Base-by-base conservation (phyloP, 176 grass and related monocot species). In the Secale cereale region DNA sequence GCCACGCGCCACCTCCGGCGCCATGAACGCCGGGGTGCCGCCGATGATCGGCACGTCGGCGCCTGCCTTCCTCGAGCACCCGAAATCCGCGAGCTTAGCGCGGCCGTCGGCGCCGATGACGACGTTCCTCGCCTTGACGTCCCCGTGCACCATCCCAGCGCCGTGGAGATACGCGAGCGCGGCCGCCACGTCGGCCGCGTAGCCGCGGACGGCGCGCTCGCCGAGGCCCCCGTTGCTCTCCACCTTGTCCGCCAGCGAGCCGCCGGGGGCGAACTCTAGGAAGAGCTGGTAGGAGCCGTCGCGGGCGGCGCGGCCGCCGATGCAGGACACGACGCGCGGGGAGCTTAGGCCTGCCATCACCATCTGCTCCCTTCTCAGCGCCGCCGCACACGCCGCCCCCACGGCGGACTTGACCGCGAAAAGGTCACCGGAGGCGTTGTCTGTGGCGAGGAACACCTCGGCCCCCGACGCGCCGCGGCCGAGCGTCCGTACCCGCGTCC, bases 1-100 rank as follows among this genome's bases (percentile, higher is more conserved):
- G 10, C 83, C 89, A 26, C 96, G 86, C 10, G 91, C 93, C 16
- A 94, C 91, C 73, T 98, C 96, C 0, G 96, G 96, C 25, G 93
- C 96, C 96, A 98, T 95, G 88, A 95, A 98, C 77, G 91, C 83
- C 11, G 91, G 93, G 31, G 93, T 98, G 22, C 93, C 91, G 8
- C 91, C 87, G 71, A 73, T 73, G n/a, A 91, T 56, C 14, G 46
- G 70, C 3, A 17, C 10, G 4, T 0, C 14, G 1, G 4, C 23
- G 68, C 0, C 20, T 0, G 20, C 6, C 35, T 20, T 2, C 15
- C 87, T 70, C 20, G 93, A 62, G 87, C 96, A 98, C 3, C 96
- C 93, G 19, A 98, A 87, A 65, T 98, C 96, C 0, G 93, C 90
- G 16, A 98, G 89, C 74, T 89, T 98, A 9, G 89, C 96, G 0